phyloP scores from a whole-genome alignment of 1,139 yeast genomes.

The Casaregolazyma suthepensis region DNA sequence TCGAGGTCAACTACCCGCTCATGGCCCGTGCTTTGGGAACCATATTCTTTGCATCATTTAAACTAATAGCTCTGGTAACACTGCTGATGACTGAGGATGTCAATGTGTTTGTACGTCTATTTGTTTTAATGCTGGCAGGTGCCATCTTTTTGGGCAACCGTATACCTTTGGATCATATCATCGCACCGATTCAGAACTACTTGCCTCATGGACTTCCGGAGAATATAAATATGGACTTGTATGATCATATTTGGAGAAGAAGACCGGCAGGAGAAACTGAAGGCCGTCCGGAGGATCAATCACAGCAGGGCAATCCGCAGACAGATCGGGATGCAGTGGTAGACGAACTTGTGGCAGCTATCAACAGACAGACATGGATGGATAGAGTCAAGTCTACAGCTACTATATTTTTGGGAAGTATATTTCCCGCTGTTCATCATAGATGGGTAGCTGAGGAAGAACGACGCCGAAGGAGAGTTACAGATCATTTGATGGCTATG shows the following conservation, averaged over 20 bases:
- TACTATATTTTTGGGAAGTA: constrained; percentile 21
- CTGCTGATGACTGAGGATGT: background rate
- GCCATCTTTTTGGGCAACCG: background rate
- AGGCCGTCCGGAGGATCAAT: background rate
- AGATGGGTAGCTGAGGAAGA: constrained; percentile 23
- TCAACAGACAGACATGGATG: constrained; percentile 3
- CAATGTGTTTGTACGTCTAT: background rate
- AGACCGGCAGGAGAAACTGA: background rate
- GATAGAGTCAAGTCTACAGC: constrained; percentile 6
- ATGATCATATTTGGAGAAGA: constrained; percentile 5
- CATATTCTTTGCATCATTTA: background rate
- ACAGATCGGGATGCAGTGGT: background rate
- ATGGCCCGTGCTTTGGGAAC: background rate
- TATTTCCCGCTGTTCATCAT: constrained; percentile 23
- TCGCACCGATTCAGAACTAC: background rate
- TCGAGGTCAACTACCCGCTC: background rate
- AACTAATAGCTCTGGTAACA: background rate
- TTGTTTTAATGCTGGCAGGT: background rate
- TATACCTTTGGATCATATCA: background rate
- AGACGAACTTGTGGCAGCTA: constrained; percentile 6
- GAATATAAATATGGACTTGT: constrained; percentile 2
- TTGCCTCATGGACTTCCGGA: constrained; percentile 10
- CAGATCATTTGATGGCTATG: constrained; percentile 10
- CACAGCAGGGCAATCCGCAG: background rate
- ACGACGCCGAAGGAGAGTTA: constrained; percentile 16